phyloP scores from a whole-genome alignment of 139 green algal species.

The Picochlorum sp. region DNA sequence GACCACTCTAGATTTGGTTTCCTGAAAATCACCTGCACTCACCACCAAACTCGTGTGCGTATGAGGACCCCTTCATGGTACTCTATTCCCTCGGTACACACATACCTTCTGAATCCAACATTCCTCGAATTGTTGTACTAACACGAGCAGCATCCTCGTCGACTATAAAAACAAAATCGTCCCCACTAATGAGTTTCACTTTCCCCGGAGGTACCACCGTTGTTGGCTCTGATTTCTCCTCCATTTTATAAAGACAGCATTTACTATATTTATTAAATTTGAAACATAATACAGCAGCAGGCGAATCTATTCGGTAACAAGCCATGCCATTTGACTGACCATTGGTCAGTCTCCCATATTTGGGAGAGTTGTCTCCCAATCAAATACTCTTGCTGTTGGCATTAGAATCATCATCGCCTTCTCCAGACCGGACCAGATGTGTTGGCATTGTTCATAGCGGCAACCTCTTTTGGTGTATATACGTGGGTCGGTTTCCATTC shows the following conservation, averaged over 20 bases:
- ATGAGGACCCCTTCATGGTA: neutral
- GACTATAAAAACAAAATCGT: conserved; percentile 96
- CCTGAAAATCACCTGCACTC: conserved; percentile 78
- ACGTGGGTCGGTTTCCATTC: no score
- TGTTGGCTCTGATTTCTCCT: neutral
- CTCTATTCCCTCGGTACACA: conserved; percentile 1
- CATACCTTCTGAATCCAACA: conserved; percentile 85
- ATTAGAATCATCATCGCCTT: no score
- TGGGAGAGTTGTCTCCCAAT: no score
- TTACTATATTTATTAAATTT: no score
- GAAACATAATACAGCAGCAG: no score
- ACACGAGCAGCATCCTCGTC: conserved; percentile 92
- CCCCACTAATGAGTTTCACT: conserved; percentile 88
- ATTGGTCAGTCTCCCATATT: no score
- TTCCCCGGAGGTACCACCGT: neutral
- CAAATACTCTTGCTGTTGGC: no score
- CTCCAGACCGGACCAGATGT: no score
- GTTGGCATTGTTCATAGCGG: no score
- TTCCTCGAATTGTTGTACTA: conserved; percentile 94
- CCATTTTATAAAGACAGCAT: neutral
- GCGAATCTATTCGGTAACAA: no score
- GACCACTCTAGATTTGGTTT: conserved; percentile 81
- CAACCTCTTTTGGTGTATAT: no score
- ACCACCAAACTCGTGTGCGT: neutral
- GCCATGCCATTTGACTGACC: no score